Conservation (phyloP, 768 basidiomycete genomes). For the Trametes gibbosa region DNA sequence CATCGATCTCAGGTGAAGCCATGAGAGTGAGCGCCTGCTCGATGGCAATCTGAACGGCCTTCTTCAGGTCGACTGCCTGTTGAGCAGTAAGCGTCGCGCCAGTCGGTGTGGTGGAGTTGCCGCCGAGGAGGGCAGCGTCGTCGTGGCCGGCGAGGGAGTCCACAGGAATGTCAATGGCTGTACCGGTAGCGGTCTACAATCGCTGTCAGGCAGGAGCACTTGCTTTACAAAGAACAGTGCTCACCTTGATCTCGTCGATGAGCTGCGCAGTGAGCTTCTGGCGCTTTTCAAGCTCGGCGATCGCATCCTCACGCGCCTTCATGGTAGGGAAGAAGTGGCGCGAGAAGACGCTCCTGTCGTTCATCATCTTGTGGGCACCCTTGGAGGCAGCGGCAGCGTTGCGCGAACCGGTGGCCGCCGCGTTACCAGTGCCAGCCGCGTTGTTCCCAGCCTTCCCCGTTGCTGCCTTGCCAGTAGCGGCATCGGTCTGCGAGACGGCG, state of each 20-base stretch:
- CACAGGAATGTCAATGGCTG: slow-evolving; percentile 28
- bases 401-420: not conserved
- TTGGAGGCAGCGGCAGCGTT: not conserved
- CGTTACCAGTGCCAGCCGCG: not conserved
- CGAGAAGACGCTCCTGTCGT: not conserved
- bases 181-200: slow-evolving; percentile 22
- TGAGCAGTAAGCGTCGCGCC: slow-evolving; percentile 20
- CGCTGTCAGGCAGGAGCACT: not conserved
- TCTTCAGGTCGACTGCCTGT: slow-evolving; percentile 26
- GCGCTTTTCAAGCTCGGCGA: slow-evolving; percentile 19
- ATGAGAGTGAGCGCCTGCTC: slow-evolving; percentile 3
- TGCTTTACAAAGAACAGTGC: not conserved
- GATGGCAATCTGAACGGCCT: slow-evolving; percentile 24
- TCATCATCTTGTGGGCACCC: not conserved
- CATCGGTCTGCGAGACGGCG: slow-evolving; percentile 14
- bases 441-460: not conserved
- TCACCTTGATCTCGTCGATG: slow-evolving; percentile 21
- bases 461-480: not conserved
- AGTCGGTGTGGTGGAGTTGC: slow-evolving; percentile 22
- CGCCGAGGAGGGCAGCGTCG: slow-evolving; percentile 22
- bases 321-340: slow-evolving; percentile 19
- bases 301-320: slow-evolving; percentile 14
- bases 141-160: slow-evolving; percentile 25
- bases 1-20: not conserved
- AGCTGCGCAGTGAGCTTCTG: slow-evolving; percentile 24